Evolutionary conservation across 2,329 filamentous ascomycete species (phyloP).

Genomic region (Penicillium capsulatum): DNA sequence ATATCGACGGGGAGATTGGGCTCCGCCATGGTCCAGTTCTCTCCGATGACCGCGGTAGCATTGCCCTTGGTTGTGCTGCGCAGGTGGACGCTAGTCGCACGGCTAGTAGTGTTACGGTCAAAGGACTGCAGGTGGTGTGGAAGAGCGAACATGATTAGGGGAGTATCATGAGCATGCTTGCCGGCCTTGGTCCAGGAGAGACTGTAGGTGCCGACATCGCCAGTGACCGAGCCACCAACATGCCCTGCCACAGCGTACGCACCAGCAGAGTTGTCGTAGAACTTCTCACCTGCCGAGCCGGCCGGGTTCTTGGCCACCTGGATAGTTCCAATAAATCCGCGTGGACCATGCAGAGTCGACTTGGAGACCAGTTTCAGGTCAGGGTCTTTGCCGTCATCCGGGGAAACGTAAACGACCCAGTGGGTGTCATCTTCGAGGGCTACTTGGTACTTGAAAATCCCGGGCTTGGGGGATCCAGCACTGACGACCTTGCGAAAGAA

Average conservation of each 20-base stretch:
- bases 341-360: constrained; percentile 59
- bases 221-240: constrained; percentile 58
- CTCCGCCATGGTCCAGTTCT: constrained; percentile 76
- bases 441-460: constrained; percentile 72
- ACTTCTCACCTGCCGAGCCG: constrained; percentile 54
- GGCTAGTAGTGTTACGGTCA: constrained; percentile 51
- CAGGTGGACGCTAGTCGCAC: constrained; percentile 55
- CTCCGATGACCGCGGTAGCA: constrained; percentile 66
- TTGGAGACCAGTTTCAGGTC: constrained; percentile 66
- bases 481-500: constrained; percentile 64
- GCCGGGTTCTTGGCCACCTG: constrained; percentile 76
- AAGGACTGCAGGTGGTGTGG: constrained; percentile 83
- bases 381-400: constrained; percentile 56
- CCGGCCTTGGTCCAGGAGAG: constrained; percentile 72
- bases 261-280: constrained; percentile 73
- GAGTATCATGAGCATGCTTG: constrained; percentile 48
- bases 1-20: constrained; percentile 66
- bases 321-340: constrained; percentile 69
- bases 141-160: constrained; percentile 78
- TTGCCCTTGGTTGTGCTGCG: constrained; percentile 82
- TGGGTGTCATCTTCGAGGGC: constrained; percentile 64
- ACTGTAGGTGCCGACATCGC: constrained; percentile 63
- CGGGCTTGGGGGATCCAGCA: constrained; percentile 53
- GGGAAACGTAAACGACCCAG: constrained; percentile 78
- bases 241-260: constrained; percentile 64